Base-by-base conservation (phyloP, 352 stramenopile species). In the Achlya hypogyna region DNA sequence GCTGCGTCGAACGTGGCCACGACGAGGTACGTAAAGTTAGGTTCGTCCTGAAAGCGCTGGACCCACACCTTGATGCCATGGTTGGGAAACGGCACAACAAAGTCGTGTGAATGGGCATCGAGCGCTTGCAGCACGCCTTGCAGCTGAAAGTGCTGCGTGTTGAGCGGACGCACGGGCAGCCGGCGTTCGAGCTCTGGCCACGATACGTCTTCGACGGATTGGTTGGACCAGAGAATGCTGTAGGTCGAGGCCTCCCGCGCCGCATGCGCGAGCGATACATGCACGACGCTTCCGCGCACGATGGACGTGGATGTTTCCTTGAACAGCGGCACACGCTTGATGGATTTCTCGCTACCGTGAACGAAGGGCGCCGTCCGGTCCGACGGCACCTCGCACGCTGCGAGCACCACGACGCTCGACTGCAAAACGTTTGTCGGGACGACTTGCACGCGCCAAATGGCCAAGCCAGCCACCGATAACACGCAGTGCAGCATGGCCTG, bases 101-200 rank as follows among this genome's bases (percentile, higher is more conserved):
- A 56, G 25, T 56, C 49, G 25, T 20, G 10, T 12, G 10, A 22
- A 20, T 56, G 16, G 42, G 5, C 40, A 25, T 67, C 47, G 16
- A 60, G 35, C 40, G 73, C 59, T 8, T 16, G 9, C 20, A 85
- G 32, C 1, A 88, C 32, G n/a, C 72, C 58, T 28, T 53, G 59
- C 10, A 93, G 64, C 52, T 93, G 78, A 45, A 84, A 81, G 54
- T 93, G 81, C 40, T 83, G 80, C 5, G 75, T 58, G 28, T 93
- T 90, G 78, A 93, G 85, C 8, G 75, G 70, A 29, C 84, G 73
- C 60, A 93, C 73, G 0, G 82, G 70, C 5, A 93, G 65, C 8
- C 87, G 62, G 47, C 82, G 81, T 0, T 77, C 72, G 18, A 93
- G 64, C 25, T 84, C 63, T 18, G 29, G 5, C 82, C 84, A 93